phyloP scores from a whole-genome alignment of 164 flowering plant species.

The Nelumbo lutea region DNA sequence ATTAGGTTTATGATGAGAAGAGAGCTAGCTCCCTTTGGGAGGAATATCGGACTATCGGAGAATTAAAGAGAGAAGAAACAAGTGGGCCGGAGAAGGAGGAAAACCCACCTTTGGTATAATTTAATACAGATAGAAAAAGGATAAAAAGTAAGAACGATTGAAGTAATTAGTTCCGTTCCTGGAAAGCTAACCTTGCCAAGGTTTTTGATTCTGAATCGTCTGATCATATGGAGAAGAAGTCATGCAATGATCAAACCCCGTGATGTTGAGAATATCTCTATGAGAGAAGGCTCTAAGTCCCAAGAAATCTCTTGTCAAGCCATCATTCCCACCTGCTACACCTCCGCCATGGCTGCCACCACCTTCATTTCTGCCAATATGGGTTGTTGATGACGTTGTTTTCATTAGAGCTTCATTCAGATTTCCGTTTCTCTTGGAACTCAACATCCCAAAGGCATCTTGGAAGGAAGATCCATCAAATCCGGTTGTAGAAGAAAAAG shows the following conservation, averaged over 20 bases:
- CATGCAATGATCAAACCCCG: conserved; percentile 49
- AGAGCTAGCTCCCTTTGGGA: conserved; percentile 18
- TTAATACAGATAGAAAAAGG: background rate
- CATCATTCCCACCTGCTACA: conserved; percentile 34
- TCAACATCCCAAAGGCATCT: conserved; percentile 35
- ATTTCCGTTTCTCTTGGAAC: conserved; percentile 20
- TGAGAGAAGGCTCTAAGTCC: conserved; percentile 68
- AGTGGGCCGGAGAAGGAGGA: background rate
- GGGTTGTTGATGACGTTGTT: background rate
- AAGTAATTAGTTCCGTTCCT: background rate
- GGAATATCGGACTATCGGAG: background rate
- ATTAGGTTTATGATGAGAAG: background rate
- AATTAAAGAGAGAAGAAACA: background rate
- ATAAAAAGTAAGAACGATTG: background rate
- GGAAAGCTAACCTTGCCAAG: conserved; percentile 59
- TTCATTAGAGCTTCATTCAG: conserved; percentile 7
- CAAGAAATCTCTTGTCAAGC: conserved; percentile 82
- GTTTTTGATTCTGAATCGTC: conserved; percentile 35
- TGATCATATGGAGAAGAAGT: conserved; percentile 33
- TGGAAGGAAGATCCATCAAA: conserved; percentile 35
- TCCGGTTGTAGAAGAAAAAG: conserved; percentile 30
- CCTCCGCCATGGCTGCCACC: conserved; percentile 9
- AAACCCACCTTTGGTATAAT: background rate
- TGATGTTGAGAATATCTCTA: conserved; percentile 51
- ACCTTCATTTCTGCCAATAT: conserved; percentile 11